Evolutionary conservation across 2,329 filamentous ascomycete genomes (phyloP).

Genomic region (Apiospora sp.): DNA sequence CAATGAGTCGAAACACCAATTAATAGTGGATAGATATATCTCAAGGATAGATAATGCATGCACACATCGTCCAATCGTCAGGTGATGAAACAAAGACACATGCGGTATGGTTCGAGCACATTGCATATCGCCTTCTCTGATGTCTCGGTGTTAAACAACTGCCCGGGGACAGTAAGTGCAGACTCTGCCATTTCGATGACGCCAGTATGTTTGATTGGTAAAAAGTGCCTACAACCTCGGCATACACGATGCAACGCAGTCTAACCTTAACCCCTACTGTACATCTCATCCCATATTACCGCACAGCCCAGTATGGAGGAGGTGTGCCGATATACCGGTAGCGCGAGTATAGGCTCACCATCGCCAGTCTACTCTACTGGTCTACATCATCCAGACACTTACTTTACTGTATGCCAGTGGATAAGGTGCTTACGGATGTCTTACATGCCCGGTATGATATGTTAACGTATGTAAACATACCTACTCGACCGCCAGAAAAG

Average conservation of each 20-base stretch:
- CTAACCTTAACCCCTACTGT: neutral
- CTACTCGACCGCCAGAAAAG: neutral
- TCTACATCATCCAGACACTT: neutral
- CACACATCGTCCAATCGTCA: conserved; percentile 23
- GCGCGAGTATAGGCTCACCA: neutral
- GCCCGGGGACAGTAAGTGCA: conserved; percentile 18
- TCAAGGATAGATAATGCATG: neutral
- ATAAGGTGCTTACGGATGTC: neutral
- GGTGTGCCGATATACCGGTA: conserved; percentile 11
- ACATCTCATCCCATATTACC: neutral
- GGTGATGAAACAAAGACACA: conserved; percentile 19
- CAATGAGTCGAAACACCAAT: conserved; percentile 8
- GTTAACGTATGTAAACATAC: neutral
- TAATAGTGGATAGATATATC: neutral
- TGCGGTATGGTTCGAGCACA: conserved; percentile 19
- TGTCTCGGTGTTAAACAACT: conserved; percentile 6
- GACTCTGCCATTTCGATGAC: conserved; percentile 3
- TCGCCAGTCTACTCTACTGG: neutral
- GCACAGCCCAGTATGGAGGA: neutral
- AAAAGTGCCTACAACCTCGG: neutral
- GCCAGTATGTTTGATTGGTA: neutral
- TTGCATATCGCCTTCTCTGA: neutral
- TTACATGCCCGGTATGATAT: neutral
- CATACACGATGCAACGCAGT: neutral
- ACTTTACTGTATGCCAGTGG: neutral